Evolutionary conservation across 306 rosid species (phyloP).

Genomic region (Hippophae rhamnoides): DNA sequence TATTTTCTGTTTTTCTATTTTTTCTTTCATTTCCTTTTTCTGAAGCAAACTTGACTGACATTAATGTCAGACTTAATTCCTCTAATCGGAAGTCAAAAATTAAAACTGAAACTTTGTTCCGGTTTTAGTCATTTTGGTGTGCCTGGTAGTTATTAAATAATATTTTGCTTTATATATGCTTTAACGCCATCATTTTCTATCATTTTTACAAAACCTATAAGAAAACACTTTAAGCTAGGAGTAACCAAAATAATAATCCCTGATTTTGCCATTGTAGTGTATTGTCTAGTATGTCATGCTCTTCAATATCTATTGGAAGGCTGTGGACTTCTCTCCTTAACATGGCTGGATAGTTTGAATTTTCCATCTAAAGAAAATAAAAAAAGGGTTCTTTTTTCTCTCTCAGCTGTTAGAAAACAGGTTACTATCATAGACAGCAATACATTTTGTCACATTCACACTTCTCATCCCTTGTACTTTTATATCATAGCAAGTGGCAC

Average conservation of each 20-base stretch:
- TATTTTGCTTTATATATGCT: not conserved
- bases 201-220: too few relatives aligned
- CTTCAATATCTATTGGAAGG: not conserved
- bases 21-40: not conserved
- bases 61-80: too few relatives aligned
- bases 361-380: not conserved
- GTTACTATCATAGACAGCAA: constrained; percentile 1
- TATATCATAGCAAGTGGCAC: constrained; percentile 3
- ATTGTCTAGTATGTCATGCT: not conserved
- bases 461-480: constrained; percentile 1
- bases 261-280: constrained; percentile 3
- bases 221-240: too few relatives aligned
- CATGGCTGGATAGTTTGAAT: not conserved
- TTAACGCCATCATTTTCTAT: too few relatives aligned
- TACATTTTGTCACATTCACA: constrained; percentile 12
- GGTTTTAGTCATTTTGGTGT: not conserved
- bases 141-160: not conserved
- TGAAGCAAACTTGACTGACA: too few relatives aligned
- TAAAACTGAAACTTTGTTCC: too few relatives aligned
- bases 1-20: not conserved
- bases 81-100: too few relatives aligned
- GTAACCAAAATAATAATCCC: not conserved
- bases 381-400: not conserved
- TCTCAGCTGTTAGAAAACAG: not conserved
- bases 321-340: not conserved